phyloP scores from a whole-genome alignment of 1,139 yeast genomes.

The Eremothecium sinecaudum region DNA sequence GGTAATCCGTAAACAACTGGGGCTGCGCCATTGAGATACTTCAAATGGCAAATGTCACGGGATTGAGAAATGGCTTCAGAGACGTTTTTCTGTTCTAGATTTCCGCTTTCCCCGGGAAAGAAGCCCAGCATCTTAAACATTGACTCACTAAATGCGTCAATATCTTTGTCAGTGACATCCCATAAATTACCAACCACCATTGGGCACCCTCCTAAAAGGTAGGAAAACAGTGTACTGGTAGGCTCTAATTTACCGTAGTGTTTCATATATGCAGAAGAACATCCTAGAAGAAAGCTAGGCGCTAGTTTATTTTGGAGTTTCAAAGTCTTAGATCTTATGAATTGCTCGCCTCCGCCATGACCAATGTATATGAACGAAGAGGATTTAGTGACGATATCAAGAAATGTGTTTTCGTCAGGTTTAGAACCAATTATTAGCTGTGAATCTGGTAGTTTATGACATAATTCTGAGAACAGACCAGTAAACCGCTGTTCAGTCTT shows the following conservation, averaged over 20 bases:
- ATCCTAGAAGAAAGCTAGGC: constrained; percentile 76
- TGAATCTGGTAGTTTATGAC: constrained; percentile 37
- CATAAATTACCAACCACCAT: constrained; percentile 79
- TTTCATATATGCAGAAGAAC: constrained; percentile 72
- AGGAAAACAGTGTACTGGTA: constrained; percentile 66
- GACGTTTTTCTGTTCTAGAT: constrained; percentile 10
- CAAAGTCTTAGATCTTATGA: constrained; percentile 44
- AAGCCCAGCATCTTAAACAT: constrained; percentile 55
- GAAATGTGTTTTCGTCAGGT: constrained; percentile 50
- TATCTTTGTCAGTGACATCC: constrained; percentile 97
- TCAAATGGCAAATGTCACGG: constrained; percentile 54
- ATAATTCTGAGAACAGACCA: constrained; percentile 33
- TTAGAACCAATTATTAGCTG: constrained; percentile 42
- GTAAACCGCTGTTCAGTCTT: constrained; percentile 59
- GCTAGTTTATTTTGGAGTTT: constrained; percentile 42
- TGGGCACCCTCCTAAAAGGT: constrained; percentile 73
- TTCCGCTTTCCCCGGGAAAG: constrained; percentile 28
- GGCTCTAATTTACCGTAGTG: constrained; percentile 58
- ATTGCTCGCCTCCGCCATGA: constrained; percentile 93
- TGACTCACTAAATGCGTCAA: constrained; percentile 62
- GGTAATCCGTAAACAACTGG: constrained; percentile 77
- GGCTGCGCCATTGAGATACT: constrained; percentile 69
- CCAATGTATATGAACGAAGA: constrained; percentile 75
- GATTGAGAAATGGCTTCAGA: constrained; percentile 44
- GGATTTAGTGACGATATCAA: constrained; percentile 33